Base-by-base conservation (phyloP, 176 grass and related monocot genomes). In the Carex scoparia region DNA sequence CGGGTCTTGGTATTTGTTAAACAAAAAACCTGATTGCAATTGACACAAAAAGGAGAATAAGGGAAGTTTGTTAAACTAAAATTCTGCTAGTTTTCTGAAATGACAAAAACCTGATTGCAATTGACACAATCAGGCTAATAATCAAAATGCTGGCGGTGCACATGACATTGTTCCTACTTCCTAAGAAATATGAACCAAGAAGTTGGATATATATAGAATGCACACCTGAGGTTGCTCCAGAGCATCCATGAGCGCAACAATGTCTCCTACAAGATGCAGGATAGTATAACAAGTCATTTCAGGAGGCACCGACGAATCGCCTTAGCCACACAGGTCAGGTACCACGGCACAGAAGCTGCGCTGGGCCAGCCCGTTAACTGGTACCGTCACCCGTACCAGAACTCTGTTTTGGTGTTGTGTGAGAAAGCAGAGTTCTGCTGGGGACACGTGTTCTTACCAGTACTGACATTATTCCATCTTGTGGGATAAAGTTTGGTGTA, bases 321-420 rank as follows among this genome's bases (percentile, higher is more conserved):
- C 84, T 68, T 88, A 75, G 38, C 90, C 86, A 28, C 86, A 79
- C 56, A 91, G 79, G 79, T 91, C 86, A 1, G 79, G 86, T 16
- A 87, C 86, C 10, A 91, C 27, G 64, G 87, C 88, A 38, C 75
- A 68, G 87, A 87, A 92, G 33, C 90, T 85, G 0, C 12, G 85
- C 1, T 31, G 8, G 0, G 85, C 80, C 42, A 89, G 66, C 18
- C 58, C 9, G 2, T 19, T 9, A 92, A 79, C 82, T 89, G 87
- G 77, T 92, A 65, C 65, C 59, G 85, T 87, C 87, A 92, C 3
- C 87, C 86, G 58, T 58, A 83, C 90, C 90, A 89, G 7, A 89
- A 75, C 73, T 92, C 75, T 65, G 42, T 69, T 69, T 84, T 27
- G 51, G 18, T 78, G 73, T 28, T 15, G 23, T 53, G 38, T 78